Base-by-base conservation (phyloP, 805 yeast species). In the Ogataea methylovora region DNA sequence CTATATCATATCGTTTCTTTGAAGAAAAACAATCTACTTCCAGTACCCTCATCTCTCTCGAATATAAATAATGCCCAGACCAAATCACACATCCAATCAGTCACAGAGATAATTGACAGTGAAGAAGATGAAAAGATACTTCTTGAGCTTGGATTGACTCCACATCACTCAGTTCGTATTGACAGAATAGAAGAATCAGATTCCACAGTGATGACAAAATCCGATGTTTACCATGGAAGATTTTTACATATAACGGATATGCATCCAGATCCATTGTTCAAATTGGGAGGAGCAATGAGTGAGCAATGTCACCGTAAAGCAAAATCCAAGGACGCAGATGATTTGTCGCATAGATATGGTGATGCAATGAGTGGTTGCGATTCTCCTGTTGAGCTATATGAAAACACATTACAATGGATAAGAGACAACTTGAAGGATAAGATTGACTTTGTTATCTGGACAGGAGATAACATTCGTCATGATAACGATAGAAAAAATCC, bases 401-500 rank as follows among this genome's bases (percentile, higher is more conserved):
- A 75, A 8, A 65, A 65, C 13, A 84, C 94, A 0, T 57, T 85
- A 35, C 52, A 67, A 21, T 85, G 94, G 92, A 61, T 85, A 2
- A 55, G 65, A 15, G 62, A 65, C 10, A 76, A 84, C 39, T 54
- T 85, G 39, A 72, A 66, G 40, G 92, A 83, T 54, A 76, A 84
- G 43, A 77, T 85, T 32, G 95, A 85, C 54, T 85, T 85, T 56
- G 79, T 85, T 10, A 71, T 85, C 11, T 85, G 95, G 95, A 84
- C 95, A 0, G 95, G 95, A 22, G 95, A 85, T 57, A 85, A 84
- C 47, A 73, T 83, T 30, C 67, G 94, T 36, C 95, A 84, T 54
- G 94, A 84, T 54, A 82, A 79, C 47, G 95, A 84, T 57, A 64
- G 94, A 51, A 52, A 54, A 15, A 59, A 61, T 48, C 95, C 95